Evolutionary conservation across 805 yeast genomes (phyloP), one percentile per base, ranked within the genome.

Genomic region (Suhomyces canberraensis): DNA sequence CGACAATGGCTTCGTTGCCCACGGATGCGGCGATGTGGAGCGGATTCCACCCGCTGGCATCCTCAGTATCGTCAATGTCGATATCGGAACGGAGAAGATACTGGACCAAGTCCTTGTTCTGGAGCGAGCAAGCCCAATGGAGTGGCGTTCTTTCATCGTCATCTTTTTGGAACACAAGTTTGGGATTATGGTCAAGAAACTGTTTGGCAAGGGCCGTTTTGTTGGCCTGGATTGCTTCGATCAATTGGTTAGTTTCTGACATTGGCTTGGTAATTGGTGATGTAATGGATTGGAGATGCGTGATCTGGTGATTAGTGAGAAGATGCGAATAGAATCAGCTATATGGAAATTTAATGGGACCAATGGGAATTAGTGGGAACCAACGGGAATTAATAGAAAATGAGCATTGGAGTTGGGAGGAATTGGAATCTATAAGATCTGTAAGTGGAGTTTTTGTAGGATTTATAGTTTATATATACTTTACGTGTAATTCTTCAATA

Each of bases 31-130:
- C 88, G 35, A 91, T 80, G 58, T 90, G 97, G 22, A 87, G 51
- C 1, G 95, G 88, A 0, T 91, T 82, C 96, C 96, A 90, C 0
- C 95, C 95, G 8, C 90, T 70, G 14, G 74, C 81, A 56, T 90
- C 98, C 0, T 47, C 54, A 48, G 70, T 56, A 3, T 81, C 84
- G 52, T 88, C 93, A 9, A 88, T 56, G 44, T 87, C 91, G 16
- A 75, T 60, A 22, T 66, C 64, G 13, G 27, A 29, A 19, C 54
- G 39, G 36, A 37, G 56, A 42, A 66, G 25, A 66, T 71, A 37
- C 60, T 63, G 37, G 69, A 77, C 78, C 14, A 82, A 66, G 18
- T 75, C 78, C 4, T 61, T 49, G 39, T 80, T 71, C 33, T 76
- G 75, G 47, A 71, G 71, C 1, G 95, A 76, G 18, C 81, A 77